Base-by-base conservation (phyloP, 2,329 filamentous ascomycete genomes). In the Lecanicillium sp. region DNA sequence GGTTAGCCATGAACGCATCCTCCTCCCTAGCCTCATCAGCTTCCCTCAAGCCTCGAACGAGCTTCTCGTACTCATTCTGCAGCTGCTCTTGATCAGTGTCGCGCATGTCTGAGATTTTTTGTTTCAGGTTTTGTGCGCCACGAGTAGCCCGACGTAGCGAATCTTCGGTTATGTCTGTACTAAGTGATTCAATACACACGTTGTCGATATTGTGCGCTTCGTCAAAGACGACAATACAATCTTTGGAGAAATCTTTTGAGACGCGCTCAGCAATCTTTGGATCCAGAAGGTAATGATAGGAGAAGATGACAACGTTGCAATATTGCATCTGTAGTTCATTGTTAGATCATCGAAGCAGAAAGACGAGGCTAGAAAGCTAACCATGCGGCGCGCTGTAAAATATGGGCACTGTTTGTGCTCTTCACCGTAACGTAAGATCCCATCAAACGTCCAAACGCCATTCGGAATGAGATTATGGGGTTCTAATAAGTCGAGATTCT, bases 131-230 rank as follows among this genome's bases (percentile, higher is more conserved):
- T 48, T 83, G 83, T 11, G 90, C 94, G 5, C 92, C 92, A 47
- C 88, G 75, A 2, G 88, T 89, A 15, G 92, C 92, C 63, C 87
- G 94, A 16, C 89, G 78, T 38, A 98, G 61, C 1, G 90, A 95
- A 50, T 96, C 92, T 56, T 98, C 89, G 0, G 90, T 96, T 41
- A 98, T 77, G 53, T 98, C 92, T 30, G 95, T 96, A 55, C 92
- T 98, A 11, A 96, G 67, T 2, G 92, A 90, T 56, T 98, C 92
- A 49, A 98, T 98, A 58, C 94, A 98, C 43, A 98, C 92, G 56
- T 98, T 98, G 71, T 98, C 92, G 51, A 98, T 98, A 55, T 98
- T 98, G 66, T 98, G 92, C 12, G 92, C 92, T 61, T 98, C 92
- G 54, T 98, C 92, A 48, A 98, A 98, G 3, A 98, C 92, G 15